phyloP scores from a whole-genome alignment of 768 basidiomycete genomes.

The Thelephora aurantiotincta region DNA sequence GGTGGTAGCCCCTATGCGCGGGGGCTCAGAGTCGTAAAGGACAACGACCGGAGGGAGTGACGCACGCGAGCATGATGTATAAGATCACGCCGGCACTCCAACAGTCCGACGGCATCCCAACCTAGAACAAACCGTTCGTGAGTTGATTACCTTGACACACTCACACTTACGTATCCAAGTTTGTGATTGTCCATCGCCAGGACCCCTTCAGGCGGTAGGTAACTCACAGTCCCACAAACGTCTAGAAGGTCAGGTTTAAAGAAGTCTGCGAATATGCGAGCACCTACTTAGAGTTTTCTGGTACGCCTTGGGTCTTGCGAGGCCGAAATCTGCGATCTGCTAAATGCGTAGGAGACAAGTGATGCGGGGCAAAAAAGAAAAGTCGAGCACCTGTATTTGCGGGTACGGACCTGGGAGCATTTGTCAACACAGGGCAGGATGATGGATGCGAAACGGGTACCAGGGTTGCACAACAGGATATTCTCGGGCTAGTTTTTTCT shows the following conservation, averaged over 20 bases:
- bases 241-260: conserved; percentile 12
- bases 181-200: conserved; percentile 64
- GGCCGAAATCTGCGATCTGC: conserved; percentile 75
- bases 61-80: conserved; percentile 76
- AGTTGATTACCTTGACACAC: not conserved
- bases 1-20: not conserved
- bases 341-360: too few species aligned
- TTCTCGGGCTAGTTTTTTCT: conserved; percentile 60
- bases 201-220: conserved; percentile 76
- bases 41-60: conserved; percentile 6
- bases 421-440: not conserved
- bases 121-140: not conserved
- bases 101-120: conserved; percentile 80
- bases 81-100: conserved; percentile 79
- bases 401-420: conserved; percentile 63
- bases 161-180: conserved; percentile 33
- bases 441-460: not conserved
- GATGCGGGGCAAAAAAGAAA: too few species aligned
- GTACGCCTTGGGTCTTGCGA: conserved; percentile 64
- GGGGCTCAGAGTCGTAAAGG: not conserved
- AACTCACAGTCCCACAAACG: conserved; percentile 79
- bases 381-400: conserved; percentile 28
- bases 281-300: conserved; percentile 52
- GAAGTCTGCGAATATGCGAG: not conserved
- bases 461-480: conserved; percentile 44